These are phyloP conservation scores for Umbelopsis isabellina DNA, from an alignment of 192 early-diverging fungal genomes.

Conservation along the genomic window DNA sequence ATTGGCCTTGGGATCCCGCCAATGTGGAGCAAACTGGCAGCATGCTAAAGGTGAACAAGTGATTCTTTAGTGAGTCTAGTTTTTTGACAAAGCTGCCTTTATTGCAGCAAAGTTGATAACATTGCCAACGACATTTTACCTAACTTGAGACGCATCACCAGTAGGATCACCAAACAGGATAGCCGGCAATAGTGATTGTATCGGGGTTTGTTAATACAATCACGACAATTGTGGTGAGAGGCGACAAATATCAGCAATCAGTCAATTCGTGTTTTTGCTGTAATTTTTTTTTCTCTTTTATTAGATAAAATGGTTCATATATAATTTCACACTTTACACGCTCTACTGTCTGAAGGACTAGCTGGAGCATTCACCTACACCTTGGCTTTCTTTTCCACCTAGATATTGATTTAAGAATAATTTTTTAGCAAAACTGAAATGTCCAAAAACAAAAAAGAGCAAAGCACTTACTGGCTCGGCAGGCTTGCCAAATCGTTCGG, in stretches of 20 bases:
- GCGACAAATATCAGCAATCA: too few species aligned
- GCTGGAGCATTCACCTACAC: neutral
- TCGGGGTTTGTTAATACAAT: neutral
- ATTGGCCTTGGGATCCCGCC: conserved; percentile 39
- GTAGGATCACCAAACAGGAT: neutral
- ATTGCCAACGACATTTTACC: neutral
- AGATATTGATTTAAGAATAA: neutral
- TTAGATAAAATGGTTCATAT: too few species aligned
- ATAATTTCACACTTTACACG: too few species aligned
- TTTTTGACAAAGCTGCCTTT: neutral
- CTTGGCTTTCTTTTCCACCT: conserved; percentile 10
- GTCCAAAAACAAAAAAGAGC: neutral
- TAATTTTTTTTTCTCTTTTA: too few species aligned
- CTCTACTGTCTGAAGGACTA: too few species aligned
- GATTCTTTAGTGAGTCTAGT: neutral
- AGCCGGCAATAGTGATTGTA: neutral
- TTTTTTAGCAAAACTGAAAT: neutral
- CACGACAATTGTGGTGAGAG: too few species aligned
- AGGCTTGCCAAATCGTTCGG: conserved; percentile 54
- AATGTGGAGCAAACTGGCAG: conserved; percentile 54
- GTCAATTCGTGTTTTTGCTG: too few species aligned
- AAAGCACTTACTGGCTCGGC: neutral
- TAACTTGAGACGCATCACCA: conserved; percentile 2
- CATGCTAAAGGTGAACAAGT: conserved; percentile 27
- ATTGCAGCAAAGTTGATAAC: too few species aligned